Evolutionary conservation across 75 land plant genomes (phyloP).

Genomic region (Gnetum montanum): DNA sequence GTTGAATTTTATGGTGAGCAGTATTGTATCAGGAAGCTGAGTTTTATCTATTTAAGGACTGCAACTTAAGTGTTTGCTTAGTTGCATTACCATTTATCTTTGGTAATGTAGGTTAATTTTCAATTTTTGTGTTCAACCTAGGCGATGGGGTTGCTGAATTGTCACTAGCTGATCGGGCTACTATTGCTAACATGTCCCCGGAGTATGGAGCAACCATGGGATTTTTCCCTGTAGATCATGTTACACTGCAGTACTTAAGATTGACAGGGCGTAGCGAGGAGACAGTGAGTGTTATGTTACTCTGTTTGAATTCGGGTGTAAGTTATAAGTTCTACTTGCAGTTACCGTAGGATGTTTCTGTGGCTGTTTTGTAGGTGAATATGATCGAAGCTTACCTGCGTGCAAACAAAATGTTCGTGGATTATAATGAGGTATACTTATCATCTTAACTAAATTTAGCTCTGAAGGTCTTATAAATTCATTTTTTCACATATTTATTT

Average conservation of each 20-base stretch:
- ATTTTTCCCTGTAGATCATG: constrained; percentile 87
- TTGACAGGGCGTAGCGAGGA: constrained; percentile 83
- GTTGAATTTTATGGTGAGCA: constrained; percentile 82
- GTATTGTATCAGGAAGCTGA: background rate
- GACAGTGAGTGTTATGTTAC: constrained; percentile 37
- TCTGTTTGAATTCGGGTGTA: background rate
- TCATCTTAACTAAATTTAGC: background rate
- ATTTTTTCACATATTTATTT: background rate
- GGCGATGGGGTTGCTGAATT: constrained; percentile 70
- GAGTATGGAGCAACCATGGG: constrained; percentile 98
- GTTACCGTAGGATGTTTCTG: constrained; percentile 58
- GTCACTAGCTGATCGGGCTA: constrained; percentile 86
- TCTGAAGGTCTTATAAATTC: background rate
- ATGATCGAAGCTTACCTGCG: constrained; percentile 81
- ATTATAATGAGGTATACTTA: constrained; percentile 62
- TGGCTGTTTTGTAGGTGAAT: constrained; percentile 33
- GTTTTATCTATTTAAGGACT: background rate
- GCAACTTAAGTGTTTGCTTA: constrained; percentile 1
- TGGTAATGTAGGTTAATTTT: background rate
- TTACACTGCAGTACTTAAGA: constrained; percentile 74
- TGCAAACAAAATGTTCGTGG: constrained; percentile 82
- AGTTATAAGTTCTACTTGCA: constrained; percentile 57
- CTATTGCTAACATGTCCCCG: constrained; percentile 95
- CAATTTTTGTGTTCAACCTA: constrained; percentile 12
- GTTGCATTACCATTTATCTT: background rate